Percentiles rank a stretch among this genome's conserved stretches.
These are phyloP conservation scores for Epichloe glyceriae DNA, from an alignment of 2,329 filamentous ascomycete genomes.

Conservation along the genomic window DNA sequence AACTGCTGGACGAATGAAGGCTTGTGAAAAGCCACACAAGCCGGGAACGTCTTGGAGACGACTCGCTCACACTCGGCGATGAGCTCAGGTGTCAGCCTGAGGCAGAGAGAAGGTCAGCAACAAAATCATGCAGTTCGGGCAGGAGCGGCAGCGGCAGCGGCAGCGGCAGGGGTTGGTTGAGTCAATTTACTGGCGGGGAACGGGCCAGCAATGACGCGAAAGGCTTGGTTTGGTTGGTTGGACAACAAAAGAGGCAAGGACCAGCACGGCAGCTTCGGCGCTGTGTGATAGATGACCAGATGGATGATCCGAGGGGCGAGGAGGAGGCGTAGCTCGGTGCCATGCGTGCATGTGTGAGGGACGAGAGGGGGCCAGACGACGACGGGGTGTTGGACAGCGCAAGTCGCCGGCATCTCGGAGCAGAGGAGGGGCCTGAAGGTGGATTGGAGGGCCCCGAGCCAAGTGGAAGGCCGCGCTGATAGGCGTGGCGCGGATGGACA, in stretches of 20 bases:
- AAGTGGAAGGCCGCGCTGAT: not conserved
- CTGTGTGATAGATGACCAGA: too few relatives aligned
- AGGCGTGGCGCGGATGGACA: conserved; percentile 1
- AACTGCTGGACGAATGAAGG: conserved; percentile 48
- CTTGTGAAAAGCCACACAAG: conserved; percentile 51
- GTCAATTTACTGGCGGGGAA: not conserved
- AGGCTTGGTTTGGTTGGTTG: not conserved
- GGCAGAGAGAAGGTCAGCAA: conserved; percentile 9
- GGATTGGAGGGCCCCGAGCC: conserved; percentile 3
- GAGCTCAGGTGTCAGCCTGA: conserved; percentile 41
- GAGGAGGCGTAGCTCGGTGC: too few relatives aligned
- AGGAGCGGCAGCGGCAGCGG: not conserved
- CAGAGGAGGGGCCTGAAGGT: not conserved
- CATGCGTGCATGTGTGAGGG: too few relatives aligned
- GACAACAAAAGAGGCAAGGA: not conserved
- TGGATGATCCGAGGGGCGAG: too few relatives aligned
- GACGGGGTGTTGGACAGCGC: not conserved
- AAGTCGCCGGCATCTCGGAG: conserved; percentile 7
- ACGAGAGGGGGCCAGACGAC: not conserved
- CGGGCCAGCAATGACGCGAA: not conserved
- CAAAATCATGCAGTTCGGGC: not conserved
- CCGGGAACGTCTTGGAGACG: conserved; percentile 46
- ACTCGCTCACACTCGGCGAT: conserved; percentile 47
- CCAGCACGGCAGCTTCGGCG: too few relatives aligned
- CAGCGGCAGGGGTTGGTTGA: not conserved